Evolutionary conservation across 768 basidiomycete species (phyloP).

Genomic region (Suillus brevipes): DNA sequence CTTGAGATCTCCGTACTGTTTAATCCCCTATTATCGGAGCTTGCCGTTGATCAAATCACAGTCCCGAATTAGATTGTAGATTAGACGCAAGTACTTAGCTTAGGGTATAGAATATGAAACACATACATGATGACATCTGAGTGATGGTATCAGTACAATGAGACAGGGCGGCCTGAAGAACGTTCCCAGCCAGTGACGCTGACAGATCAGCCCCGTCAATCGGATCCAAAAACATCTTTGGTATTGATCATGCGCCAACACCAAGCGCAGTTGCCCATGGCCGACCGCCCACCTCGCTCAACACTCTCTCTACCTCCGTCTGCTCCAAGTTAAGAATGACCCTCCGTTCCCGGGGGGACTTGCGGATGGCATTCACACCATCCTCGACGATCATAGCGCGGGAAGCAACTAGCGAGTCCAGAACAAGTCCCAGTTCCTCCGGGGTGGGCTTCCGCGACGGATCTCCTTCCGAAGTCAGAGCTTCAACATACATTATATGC

Average conservation of each 20-base stretch:
- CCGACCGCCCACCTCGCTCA: constrained; percentile 76
- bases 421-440: constrained; percentile 64
- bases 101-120: constrained; percentile 1
- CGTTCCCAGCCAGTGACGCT: not conserved
- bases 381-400: constrained; percentile 77
- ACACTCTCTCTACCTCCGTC: constrained; percentile 79
- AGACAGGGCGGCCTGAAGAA: not conserved
- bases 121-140: not conserved
- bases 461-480: constrained; percentile 60
- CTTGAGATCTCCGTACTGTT: not conserved
- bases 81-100: not conserved
- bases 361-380: constrained; percentile 51
- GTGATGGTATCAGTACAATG: not conserved
- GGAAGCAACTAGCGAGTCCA: constrained; percentile 76
- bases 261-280: constrained; percentile 59
- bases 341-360: constrained; percentile 63
- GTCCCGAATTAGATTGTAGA: not conserved
- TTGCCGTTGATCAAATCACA: not conserved
- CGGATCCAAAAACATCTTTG: not conserved
- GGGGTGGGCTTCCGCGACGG: constrained; percentile 56
- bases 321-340: constrained; percentile 84
- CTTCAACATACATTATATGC: constrained; percentile 66
- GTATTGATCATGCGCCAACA: constrained; percentile 7
- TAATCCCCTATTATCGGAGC: not conserved
- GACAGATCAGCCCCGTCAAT: not conserved